Evolutionary conservation across 2,329 filamentous ascomycete species (phyloP).

Genomic region (Truncatella angustata): DNA sequence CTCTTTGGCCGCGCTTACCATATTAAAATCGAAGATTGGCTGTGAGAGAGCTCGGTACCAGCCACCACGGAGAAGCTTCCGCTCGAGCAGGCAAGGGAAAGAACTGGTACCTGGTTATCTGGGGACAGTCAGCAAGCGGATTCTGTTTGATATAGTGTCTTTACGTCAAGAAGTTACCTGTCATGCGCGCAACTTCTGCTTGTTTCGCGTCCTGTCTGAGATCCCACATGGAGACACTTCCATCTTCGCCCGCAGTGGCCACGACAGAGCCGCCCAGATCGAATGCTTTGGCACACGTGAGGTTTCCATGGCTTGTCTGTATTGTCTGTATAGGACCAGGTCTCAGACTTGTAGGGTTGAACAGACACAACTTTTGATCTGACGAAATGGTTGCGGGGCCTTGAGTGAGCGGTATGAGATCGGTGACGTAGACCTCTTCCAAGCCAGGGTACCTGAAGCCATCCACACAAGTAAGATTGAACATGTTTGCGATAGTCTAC

Average conservation of each 20-base stretch:
- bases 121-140: background rate
- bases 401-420: conserved; percentile 49
- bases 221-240: conserved; percentile 66
- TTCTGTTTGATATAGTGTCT: background rate
- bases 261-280: conserved; percentile 53
- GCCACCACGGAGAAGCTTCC: conserved; percentile 61
- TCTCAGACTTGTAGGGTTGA: conserved; percentile 58
- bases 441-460: conserved; percentile 36
- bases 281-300: conserved; percentile 61
- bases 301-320: conserved; percentile 55
- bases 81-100: conserved; percentile 63
- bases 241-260: conserved; percentile 71
- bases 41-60: conserved; percentile 69
- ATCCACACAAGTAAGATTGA: conserved; percentile 37
- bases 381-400: conserved; percentile 65
- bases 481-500: conserved; percentile 32
- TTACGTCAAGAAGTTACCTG: conserved; percentile 35
- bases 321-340: conserved; percentile 47
- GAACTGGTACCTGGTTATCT: conserved; percentile 52
- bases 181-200: conserved; percentile 42
- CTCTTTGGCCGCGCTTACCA: conserved; percentile 45
- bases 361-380: conserved; percentile 66
- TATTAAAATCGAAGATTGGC: conserved; percentile 58
- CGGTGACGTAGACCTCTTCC: conserved; percentile 55
- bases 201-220: conserved; percentile 43